Conservation (phyloP, 108 stramenopile genomes). For the Asterionellopsis glacialis region DNA sequence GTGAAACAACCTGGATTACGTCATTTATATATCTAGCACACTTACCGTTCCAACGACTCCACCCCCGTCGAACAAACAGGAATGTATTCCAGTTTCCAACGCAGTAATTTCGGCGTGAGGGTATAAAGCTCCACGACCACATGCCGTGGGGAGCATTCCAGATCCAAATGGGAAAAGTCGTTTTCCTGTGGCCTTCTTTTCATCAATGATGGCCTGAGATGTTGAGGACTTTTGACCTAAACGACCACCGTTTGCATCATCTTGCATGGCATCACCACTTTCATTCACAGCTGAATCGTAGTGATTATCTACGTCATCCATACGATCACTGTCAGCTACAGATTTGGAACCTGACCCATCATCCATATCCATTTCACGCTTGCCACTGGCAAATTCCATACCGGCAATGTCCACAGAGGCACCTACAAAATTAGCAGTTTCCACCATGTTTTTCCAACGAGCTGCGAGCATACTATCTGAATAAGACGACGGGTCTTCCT, state of each 20-base stretch:
- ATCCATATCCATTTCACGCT: conserved; percentile 9
- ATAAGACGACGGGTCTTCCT: conserved; percentile 27
- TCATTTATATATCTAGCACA: neutral
- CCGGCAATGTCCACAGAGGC: conserved; percentile 43
- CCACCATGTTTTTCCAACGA: conserved; percentile 63
- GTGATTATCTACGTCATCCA: conserved; percentile 3
- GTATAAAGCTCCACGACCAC: conserved; percentile 41
- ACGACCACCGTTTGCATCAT: neutral
- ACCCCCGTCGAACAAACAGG: conserved; percentile 41
- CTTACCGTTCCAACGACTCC: conserved; percentile 45
- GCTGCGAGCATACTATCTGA: conserved; percentile 46
- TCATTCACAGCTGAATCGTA: conserved; percentile 12
- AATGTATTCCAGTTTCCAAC: conserved; percentile 47
- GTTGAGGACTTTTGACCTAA: neutral
- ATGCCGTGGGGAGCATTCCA: conserved; percentile 53
- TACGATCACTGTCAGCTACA: conserved; percentile 1
- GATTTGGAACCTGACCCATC: conserved; percentile 6
- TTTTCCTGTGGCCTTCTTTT: neutral
- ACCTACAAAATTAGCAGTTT: conserved; percentile 43
- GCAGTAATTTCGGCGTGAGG: conserved; percentile 33
- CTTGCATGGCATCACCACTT: conserved; percentile 5
- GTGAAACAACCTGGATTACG: neutral
- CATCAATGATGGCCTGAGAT: conserved; percentile 6
- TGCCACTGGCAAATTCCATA: conserved; percentile 22
- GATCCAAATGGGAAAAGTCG: conserved; percentile 55